Conservation (phyloP, 108 stramenopile species). For the Skeletonema potamos region DNA sequence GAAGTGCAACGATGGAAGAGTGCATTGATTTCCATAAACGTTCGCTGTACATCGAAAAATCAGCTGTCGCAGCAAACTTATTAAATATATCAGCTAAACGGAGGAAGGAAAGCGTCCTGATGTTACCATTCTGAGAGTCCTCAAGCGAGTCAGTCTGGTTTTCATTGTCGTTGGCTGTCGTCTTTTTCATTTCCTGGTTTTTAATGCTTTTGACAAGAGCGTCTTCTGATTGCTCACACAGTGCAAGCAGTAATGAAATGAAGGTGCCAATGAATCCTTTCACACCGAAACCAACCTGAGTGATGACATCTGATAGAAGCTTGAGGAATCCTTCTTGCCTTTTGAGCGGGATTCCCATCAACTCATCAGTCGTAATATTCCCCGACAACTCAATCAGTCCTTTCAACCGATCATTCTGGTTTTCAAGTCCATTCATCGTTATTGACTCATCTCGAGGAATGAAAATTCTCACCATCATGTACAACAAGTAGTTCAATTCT, state of each 20-base stretch:
- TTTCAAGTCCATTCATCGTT: conserved; percentile 29
- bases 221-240: conserved; percentile 51
- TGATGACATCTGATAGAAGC: conserved; percentile 68
- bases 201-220: conserved; percentile 19
- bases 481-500: conserved; percentile 73
- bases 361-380: conserved; percentile 19
- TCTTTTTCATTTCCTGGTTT: conserved; percentile 20
- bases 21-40: conserved; percentile 60
- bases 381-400: conserved; percentile 17
- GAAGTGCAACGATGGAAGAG: conserved; percentile 61
- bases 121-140: conserved; percentile 43
- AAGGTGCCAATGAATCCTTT: conserved; percentile 49
- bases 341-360: conserved; percentile 40
- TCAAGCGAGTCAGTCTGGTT: conserved; percentile 6
- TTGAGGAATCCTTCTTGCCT: conserved; percentile 83
- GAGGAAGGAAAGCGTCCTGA: conserved; percentile 69
- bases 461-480: conserved; percentile 75
- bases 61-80: conserved; percentile 58
- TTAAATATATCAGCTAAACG: conserved; percentile 62
- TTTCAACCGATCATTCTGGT: conserved; percentile 12
- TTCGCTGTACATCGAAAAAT: conserved; percentile 47
- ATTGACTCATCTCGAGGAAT: conserved; percentile 43
- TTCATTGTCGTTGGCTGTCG: conserved; percentile 15
- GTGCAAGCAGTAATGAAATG: conserved; percentile 54
- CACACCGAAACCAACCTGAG: conserved; percentile 75